Conservation (phyloP, 2,329 filamentous ascomycete genomes). For the Ophiocordyceps camponoti-saundersi region DNA sequence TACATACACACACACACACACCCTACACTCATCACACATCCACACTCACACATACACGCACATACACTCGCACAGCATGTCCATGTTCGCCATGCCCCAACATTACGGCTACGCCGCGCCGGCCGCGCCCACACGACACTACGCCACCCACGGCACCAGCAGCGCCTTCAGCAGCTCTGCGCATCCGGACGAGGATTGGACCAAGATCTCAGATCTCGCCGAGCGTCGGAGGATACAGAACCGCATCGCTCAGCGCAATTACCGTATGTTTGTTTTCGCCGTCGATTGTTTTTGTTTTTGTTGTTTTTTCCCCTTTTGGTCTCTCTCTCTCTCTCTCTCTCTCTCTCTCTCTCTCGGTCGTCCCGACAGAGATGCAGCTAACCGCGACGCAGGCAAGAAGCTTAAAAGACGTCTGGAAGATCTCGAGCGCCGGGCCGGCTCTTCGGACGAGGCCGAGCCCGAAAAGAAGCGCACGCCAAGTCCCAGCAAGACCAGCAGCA, state of each 20-base stretch:
- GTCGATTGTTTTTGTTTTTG: too few species aligned
- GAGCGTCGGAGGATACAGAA: slow-evolving; percentile 93
- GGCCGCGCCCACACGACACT: slow-evolving; percentile 40
- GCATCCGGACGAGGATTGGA: slow-evolving; percentile 96
- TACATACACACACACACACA: too few species aligned
- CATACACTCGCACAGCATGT: too few species aligned
- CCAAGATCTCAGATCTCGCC: slow-evolving; percentile 93
- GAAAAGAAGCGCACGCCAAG: slow-evolving; percentile 19
- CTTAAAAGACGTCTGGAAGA: slow-evolving; percentile 80
- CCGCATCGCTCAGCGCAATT: slow-evolving; percentile 92
- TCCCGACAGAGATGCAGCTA: too few species aligned
- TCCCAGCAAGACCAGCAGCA: slow-evolving; percentile 15
- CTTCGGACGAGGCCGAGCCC: slow-evolving; percentile 26
- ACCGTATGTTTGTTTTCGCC: slow-evolving; percentile 44
- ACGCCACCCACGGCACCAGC: slow-evolving; percentile 61
- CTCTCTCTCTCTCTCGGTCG: too few species aligned
- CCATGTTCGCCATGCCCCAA: slow-evolving; percentile 19
- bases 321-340: too few species aligned
- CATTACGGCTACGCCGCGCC: slow-evolving; percentile 14
- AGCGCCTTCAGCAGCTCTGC: slow-evolving; percentile 90
- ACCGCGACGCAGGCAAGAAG: slow-evolving; percentile 54
- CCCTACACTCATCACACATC: slow-evolving; percentile 8
- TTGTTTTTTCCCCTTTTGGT: too few species aligned
- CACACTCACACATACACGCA: too few species aligned
- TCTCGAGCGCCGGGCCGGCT: slow-evolving; percentile 60